Conservation (phyloP, 2,329 filamentous ascomycete species). For the Aspergillus alliaceus region DNA sequence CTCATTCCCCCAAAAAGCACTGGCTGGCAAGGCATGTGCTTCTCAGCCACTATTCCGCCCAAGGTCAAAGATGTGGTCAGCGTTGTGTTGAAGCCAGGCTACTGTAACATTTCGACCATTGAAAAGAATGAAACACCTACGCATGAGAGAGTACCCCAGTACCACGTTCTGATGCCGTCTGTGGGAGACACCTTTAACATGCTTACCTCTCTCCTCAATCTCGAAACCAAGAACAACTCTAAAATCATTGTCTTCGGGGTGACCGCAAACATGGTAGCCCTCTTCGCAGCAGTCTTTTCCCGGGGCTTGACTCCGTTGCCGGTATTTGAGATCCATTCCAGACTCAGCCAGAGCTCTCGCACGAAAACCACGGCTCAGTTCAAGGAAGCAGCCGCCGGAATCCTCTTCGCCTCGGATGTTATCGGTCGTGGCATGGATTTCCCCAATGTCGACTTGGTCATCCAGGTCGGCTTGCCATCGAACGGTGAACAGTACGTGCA, state of each 20-base stretch:
- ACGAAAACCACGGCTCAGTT: conserved; percentile 55
- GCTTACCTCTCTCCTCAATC: conserved; percentile 46
- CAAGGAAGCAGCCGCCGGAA: conserved; percentile 41
- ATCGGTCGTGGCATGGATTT: conserved; percentile 54
- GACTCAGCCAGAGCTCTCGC: conserved; percentile 67
- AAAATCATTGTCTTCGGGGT: conserved; percentile 89
- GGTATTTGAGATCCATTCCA: conserved; percentile 70
- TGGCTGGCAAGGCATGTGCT: conserved; percentile 64
- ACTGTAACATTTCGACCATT: conserved; percentile 86
- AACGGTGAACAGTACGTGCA: conserved; percentile 53
- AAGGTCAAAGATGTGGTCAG: conserved; percentile 78
- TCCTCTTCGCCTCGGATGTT: conserved; percentile 52
- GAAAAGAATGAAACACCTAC: conserved; percentile 75
- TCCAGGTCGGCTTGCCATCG: conserved; percentile 52
- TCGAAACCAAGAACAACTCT: conserved; percentile 54
- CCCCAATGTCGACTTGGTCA: conserved; percentile 50
- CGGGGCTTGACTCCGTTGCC: conserved; percentile 31
- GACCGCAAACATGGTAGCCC: conserved; percentile 64
- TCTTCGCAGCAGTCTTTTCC: conserved; percentile 59
- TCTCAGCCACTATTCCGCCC: conserved; percentile 84
- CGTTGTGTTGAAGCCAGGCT: conserved; percentile 59
- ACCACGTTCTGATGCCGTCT: conserved; percentile 45
- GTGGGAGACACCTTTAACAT: conserved; percentile 48
- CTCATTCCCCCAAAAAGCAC: conserved; percentile 51
- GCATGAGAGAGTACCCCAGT: conserved; percentile 55